phyloP scores from a whole-genome alignment of 306 rosid species.

The Trifolium pratense region DNA sequence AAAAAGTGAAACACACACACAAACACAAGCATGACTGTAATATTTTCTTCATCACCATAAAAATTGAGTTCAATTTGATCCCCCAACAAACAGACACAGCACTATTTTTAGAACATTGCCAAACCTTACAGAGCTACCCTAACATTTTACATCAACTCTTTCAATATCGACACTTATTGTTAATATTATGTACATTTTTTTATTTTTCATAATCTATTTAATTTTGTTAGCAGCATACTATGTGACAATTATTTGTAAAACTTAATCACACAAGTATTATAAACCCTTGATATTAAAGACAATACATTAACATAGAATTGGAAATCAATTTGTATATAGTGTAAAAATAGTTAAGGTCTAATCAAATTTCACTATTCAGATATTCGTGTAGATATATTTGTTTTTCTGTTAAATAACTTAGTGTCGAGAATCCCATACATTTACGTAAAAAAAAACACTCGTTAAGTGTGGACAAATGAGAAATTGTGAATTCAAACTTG shows the following conservation, averaged over 20 bases:
- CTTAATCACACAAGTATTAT: not conserved
- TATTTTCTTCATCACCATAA: not conserved
- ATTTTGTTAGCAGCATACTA: not conserved
- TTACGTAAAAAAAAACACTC: too few relatives aligned
- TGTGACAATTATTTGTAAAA: not conserved
- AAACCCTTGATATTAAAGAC: not conserved
- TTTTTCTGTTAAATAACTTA: too few relatives aligned
- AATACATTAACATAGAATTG: not conserved
- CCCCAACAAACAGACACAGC: conserved; percentile 2
- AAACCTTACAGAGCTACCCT: too few relatives aligned
- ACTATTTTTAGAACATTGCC: too few relatives aligned
- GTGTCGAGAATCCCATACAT: too few relatives aligned
- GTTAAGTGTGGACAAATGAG: too few relatives aligned
- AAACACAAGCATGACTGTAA: not conserved
- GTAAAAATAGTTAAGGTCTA: not conserved
- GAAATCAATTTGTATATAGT: not conserved
- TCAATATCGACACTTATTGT: too few relatives aligned
- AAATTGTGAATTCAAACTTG: too few relatives aligned
- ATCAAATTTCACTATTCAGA: too few relatives aligned
- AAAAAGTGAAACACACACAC: not conserved
- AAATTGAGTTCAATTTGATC: not conserved
- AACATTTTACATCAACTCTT: too few relatives aligned
- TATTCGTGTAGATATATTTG: too few relatives aligned
- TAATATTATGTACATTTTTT: too few relatives aligned
- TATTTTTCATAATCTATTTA: not conserved